Base-by-base conservation (phyloP, 352 stramenopile species). In the Thraustochytrium sp. region DNA sequence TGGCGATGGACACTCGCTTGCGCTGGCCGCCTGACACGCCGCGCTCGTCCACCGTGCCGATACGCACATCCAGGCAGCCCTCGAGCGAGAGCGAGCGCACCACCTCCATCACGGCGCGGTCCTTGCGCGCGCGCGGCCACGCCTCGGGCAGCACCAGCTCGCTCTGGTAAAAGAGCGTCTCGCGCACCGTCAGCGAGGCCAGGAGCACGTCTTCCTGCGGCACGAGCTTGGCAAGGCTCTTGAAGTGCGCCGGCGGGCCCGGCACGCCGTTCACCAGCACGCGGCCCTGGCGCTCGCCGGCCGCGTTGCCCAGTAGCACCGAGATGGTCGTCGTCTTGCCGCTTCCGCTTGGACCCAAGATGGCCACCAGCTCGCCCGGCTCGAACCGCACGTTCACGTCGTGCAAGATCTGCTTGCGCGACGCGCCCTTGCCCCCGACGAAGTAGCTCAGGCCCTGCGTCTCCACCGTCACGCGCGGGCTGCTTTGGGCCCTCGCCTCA, bases 151-250 rank as follows among this genome's bases (percentile, higher is more conserved):
- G 88, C 0, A 89, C 88, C 0, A 98, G 88, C 37, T 91, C 86
- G 16, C 93, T 91, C 21, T 94, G 89, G 86, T 95, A 96, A 64
- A 88, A 86, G 38, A 97, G 85, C 44, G 93, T 94, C 83, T 97
- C 93, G 64, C 92, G 88, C 0, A 97, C 92, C 0, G 93, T 97
- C 34, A 97, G 88, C 46, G 93, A 95, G 23, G 84, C 61, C 55
- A 96, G 89, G 53, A 97, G 90, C 3, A 96, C 85, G 86, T 97
- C 92, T 80, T 97, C 93, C 68, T 97, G 93, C 87, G 87, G 90
- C 29, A 92, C 40, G 9, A 80, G 44, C 49, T 80, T 80, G 68
- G 68, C 42, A 23, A 80, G 16, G 34, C 31, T 55, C 34, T 80
- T 80, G 44, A 80, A 80, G 34, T 80, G 34, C 5, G 34, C 9